Evolutionary conservation across 1,139 yeast species (phyloP).

Genomic region (Wickerhamomyces sp.): DNA sequence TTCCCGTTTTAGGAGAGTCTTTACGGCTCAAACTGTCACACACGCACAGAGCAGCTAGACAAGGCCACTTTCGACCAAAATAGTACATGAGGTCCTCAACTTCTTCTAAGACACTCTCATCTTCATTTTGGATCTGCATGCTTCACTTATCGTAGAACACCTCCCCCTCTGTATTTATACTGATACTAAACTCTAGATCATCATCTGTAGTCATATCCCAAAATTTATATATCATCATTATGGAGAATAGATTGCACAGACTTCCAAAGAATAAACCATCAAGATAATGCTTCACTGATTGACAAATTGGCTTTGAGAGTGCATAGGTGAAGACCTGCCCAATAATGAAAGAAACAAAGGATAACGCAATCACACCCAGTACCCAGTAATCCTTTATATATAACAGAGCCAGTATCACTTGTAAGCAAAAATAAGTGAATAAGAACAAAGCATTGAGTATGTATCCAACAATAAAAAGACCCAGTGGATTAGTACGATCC

Average conservation of each 20-base stretch:
- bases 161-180: conserved; percentile 31
- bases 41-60: too few species aligned
- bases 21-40: too few species aligned
- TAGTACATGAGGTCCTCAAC: too few species aligned
- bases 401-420: conserved; percentile 62
- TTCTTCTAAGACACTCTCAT: too few species aligned
- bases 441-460: conserved; percentile 66
- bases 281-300: conserved; percentile 71
- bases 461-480: conserved; percentile 65
- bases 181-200: conserved; percentile 86
- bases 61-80: too few species aligned
- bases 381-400: conserved; percentile 82
- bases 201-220: conserved; percentile 98
- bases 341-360: conserved; percentile 67
- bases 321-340: conserved; percentile 77
- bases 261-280: conserved; percentile 89
- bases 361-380: conserved; percentile 70
- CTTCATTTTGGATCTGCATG: too few species aligned
- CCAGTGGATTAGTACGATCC: conserved; percentile 47
- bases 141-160: conserved; percentile 20
- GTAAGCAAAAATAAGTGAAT: conserved; percentile 60
- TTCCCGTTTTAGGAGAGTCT: too few species aligned
- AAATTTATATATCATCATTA: conserved; percentile 93
- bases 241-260: conserved; percentile 69
- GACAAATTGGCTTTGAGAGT: conserved; percentile 62